Evolutionary conservation across 1,284 basidiomycete genomes (phyloP).

Genomic region (Puccinia horiana): DNA sequence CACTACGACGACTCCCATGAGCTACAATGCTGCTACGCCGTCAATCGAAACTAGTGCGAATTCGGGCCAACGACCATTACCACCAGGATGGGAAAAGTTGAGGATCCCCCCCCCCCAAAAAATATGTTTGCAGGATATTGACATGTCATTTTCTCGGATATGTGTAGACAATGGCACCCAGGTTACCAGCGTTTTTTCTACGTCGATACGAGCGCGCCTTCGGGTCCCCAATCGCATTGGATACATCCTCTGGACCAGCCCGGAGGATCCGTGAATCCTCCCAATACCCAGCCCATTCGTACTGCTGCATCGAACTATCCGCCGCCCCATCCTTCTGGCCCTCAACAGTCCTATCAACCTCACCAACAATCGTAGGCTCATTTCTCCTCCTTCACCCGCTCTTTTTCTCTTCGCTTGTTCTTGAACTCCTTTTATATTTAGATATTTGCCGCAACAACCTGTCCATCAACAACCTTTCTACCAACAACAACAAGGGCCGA

Average conservation of each 20-base stretch:
- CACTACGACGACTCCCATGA: not conserved
- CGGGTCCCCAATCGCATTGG: conserved; percentile 43
- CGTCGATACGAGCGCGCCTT: conserved; percentile 6
- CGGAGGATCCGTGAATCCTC: no score
- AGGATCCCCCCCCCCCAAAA: not conserved
- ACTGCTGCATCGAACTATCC: not conserved
- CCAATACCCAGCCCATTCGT: not conserved
- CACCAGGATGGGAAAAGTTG: conserved; percentile 42
- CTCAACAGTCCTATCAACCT: not conserved
- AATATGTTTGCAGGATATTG: not conserved
- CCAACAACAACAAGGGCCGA: conserved; percentile 6
- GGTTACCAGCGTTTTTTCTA: conserved; percentile 32
- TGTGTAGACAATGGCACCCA: conserved; percentile 37
- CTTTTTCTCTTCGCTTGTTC: not conserved
- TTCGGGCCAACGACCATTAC: conserved; percentile 8
- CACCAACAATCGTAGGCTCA: not conserved
- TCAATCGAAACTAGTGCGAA: no score
- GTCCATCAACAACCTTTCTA: not conserved
- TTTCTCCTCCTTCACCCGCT: not conserved
- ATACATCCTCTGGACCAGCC: conserved; percentile 34
- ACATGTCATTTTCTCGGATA: not conserved
- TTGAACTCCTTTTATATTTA: not conserved
- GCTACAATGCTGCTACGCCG: not conserved
- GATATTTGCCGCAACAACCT: not conserved
- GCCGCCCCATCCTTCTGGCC: not conserved